Conservation (phyloP, 805 yeast genomes). For the Jamesozyma gamospora region DNA sequence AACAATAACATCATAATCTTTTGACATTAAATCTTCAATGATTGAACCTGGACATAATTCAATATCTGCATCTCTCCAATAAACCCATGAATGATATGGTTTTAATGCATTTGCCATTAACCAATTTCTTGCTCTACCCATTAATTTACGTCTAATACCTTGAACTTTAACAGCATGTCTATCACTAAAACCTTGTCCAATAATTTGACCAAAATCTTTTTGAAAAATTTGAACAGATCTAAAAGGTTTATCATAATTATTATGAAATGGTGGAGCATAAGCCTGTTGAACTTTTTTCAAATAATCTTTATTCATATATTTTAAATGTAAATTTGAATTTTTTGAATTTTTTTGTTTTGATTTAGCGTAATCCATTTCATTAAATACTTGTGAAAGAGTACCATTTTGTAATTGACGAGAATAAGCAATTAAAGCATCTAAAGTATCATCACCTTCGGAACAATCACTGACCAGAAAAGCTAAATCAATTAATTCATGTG, state of each 20-base stretch:
- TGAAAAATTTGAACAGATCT: conserved; percentile 70
- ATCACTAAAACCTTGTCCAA: conserved; percentile 78
- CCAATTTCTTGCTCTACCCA: conserved; percentile 88
- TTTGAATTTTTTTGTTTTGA: conserved; percentile 47
- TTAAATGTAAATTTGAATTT: conserved; percentile 51
- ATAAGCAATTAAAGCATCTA: conserved; percentile 55
- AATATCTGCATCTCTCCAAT: conserved; percentile 83
- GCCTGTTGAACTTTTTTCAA: conserved; percentile 47
- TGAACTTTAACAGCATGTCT: conserved; percentile 80
- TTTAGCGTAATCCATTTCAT: conserved; percentile 26
- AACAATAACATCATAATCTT: conserved; percentile 58
- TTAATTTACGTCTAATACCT: conserved; percentile 71
- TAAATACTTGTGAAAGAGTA: conserved; percentile 38
- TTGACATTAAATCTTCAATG: conserved; percentile 62
- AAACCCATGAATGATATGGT: conserved; percentile 85
- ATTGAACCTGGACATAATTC: conserved; percentile 75
- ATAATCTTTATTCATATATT: conserved; percentile 61
- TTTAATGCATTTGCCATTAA: conserved; percentile 59
- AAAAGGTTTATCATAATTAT: conserved; percentile 56
- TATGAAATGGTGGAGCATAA: conserved; percentile 57
- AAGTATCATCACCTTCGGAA: conserved; percentile 53
- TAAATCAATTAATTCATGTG: conserved; percentile 67
- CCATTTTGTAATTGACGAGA: conserved; percentile 64
- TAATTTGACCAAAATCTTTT: conserved; percentile 73
- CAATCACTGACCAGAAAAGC: conserved; percentile 78